Percentiles rank a stretch among this genome's conserved stretches.
phyloP scores from a whole-genome alignment of 805 yeast genomes.

The Clavispora asparagi region DNA sequence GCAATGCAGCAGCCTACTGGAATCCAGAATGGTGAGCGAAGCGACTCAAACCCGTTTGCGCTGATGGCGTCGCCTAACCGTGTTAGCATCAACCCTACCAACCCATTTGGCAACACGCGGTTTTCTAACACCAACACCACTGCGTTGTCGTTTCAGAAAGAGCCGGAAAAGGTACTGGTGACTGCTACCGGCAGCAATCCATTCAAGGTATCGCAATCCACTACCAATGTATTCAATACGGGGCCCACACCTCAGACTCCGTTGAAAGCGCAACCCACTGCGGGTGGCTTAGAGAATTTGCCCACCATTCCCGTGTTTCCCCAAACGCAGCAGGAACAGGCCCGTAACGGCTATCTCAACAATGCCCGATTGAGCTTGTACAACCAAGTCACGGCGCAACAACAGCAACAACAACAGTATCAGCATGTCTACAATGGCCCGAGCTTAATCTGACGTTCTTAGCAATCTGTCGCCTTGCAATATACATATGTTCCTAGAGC shows the following conservation, averaged over 20 bases:
- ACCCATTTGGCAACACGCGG: constrained; percentile 43
- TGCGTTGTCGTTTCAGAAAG: constrained; percentile 11
- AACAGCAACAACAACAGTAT: constrained; percentile 1
- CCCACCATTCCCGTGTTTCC: constrained; percentile 69
- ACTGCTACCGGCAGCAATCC: constrained; percentile 58
- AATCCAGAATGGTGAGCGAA: background rate
- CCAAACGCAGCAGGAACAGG: constrained; percentile 42
- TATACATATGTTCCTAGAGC: constrained; percentile 4
- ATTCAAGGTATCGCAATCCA: constrained; percentile 41
- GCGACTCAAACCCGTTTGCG: background rate
- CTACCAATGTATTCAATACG: constrained; percentile 26
- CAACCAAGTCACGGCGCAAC: constrained; percentile 9
- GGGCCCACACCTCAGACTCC: constrained; percentile 18
- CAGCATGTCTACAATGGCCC: constrained; percentile 18
- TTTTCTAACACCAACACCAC: constrained; percentile 23
- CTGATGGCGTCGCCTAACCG: constrained; percentile 11
- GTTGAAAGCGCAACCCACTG: constrained; percentile 52
- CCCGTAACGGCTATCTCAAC: constrained; percentile 28
- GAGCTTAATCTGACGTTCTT: constrained; percentile 15
- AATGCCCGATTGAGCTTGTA: constrained; percentile 29
- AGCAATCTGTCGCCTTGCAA: background rate
- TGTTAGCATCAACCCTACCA: constrained; percentile 23
- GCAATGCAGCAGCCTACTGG: background rate
- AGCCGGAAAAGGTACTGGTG: constrained; percentile 17
- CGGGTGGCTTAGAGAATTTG: constrained; percentile 66